Evolutionary conservation across 1,284 basidiomycete species (phyloP), one percentile per base, ranked within the genome.

Genomic region (Ceratorhiza oryzae-sativae): DNA sequence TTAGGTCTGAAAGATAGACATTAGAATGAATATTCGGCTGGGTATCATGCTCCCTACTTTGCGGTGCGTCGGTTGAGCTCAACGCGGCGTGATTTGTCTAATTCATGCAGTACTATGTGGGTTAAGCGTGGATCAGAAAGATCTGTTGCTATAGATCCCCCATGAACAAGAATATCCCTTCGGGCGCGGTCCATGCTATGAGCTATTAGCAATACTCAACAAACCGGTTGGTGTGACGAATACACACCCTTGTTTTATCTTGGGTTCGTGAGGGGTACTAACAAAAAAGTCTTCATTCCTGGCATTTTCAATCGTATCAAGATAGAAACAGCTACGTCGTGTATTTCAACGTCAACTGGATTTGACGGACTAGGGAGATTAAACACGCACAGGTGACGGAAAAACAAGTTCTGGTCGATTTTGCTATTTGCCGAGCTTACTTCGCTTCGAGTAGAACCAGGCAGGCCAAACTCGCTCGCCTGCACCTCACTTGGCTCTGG

Each of bases 71-170:
- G 86, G 76, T 89, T 87, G 67, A 95, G 82, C 71, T 89, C 86
- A 48, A 86, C 79, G 63, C 93, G 87, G 46, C 93, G 86, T 73
- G 85, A 87, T 58, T 83, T 83, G 74, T 94, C 92, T 12, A 89
- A 85, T 79, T 90, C 90, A 80, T 95, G 91, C 72, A 95, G 79
- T 48, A 97, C 83, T 48, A 97, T 82, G 79, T 97, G 95, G 0
- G 95, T 96, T 39, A 97, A 82, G 77, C 90, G 91, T 6, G 88
- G 85, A 65, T 96, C 87, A 65, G 86, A 80, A 1, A 97, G 81
- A 71, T 85, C 86, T 3, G 85, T 72, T 0, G 78, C 87, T 18
- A 94, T 77, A 59, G 82, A 84, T 0, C 94, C 95, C 41, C 94
- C 94, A 75, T 93, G 87, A 1, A 85, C 82, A 10, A 76, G 80